Evolutionary conservation across 768 basidiomycete genomes (phyloP).

Genomic region (Termitomyces sp.): DNA sequence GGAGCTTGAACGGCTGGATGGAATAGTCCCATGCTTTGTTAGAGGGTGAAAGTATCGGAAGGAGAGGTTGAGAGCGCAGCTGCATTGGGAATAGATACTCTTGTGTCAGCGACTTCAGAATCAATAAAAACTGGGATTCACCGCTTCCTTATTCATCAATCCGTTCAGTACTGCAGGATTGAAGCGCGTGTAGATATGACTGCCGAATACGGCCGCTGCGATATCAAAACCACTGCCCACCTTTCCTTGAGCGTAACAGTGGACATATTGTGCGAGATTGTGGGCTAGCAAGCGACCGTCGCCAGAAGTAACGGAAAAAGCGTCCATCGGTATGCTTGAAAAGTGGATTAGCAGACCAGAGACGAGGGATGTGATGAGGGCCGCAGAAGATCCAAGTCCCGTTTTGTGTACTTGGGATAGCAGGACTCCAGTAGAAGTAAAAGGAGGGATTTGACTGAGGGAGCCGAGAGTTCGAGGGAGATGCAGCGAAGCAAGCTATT

Average conservation of each 20-base stretch:
- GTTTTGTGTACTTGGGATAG: conserved; percentile 94
- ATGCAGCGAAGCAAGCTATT: conserved; percentile 55
- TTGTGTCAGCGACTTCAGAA: background rate
- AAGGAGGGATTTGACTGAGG: conserved; percentile 67
- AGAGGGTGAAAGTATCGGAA: conserved; percentile 52
- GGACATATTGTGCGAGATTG: conserved; percentile 90
- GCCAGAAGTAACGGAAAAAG: conserved; percentile 37
- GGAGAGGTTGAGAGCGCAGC: conserved; percentile 26
- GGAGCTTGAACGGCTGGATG: conserved; percentile 71
- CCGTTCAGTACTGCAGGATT: conserved; percentile 61
- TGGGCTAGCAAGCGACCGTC: conserved; percentile 66
- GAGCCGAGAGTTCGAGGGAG: conserved; percentile 62
- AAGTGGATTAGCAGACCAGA: conserved; percentile 80
- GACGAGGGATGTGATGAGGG: conserved; percentile 92
- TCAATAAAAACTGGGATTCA: conserved; percentile 19
- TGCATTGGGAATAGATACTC: background rate
- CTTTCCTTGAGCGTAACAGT: conserved; percentile 97
- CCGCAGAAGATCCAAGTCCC: conserved; percentile 94
- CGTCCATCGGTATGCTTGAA: conserved; percentile 45
- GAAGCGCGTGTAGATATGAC: conserved; percentile 89
- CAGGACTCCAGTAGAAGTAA: conserved; percentile 60
- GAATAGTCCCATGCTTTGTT: conserved; percentile 72
- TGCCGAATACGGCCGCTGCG: conserved; percentile 88
- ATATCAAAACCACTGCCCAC: conserved; percentile 98
- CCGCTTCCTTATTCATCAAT: conserved; percentile 54